Evolutionary conservation across 106 monocot species (phyloP), one percentile per base, ranked within the genome.

Genomic region (Cymbidium sinense): DNA sequence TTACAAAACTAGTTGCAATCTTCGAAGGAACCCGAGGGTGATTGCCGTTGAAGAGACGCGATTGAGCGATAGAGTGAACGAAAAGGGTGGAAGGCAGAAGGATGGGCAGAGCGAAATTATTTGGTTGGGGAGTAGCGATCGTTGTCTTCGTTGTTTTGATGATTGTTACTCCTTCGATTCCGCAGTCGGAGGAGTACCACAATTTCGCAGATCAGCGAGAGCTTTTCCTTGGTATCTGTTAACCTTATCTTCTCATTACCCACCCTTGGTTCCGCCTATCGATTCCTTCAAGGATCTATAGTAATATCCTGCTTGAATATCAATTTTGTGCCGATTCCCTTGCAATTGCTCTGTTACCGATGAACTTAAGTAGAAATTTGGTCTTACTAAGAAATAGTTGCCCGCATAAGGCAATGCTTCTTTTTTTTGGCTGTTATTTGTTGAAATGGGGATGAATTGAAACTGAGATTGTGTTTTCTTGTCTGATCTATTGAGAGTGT

Each of bases 101-200:
- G 30, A 88, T 87, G 93, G 86, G 44, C 76, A 81, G 50, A 39
- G 64, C 25, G 81, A 82, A 84, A 34, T 77, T 77, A 41, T 90
- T 80, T 51, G 99, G 67, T 33, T 87, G 88, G 84, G 77, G 34
- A 50, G 89, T 70, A 15, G 94, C 92, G 36, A 21, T 88, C 47
- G 79, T 86, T 25, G 84, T 85, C 75, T 99, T 99, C 85, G 43
- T 93, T 25, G 88, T 99, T 21, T 79, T 99, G 72, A 99, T 99
- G 99, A 61, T 99, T 80, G 92, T 99, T 25, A 99, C 99, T 13
- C 99, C 99, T 5, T 76, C 92, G 43, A 92, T 99, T 29, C 99
- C 99, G 9, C 99, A 99, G 73, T 87, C 90, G 11, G 82, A 99
- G 80, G 92, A 90, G 61, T 99, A 99, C 86, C 99, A 99, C 84